These are phyloP conservation scores for Colletotrichum aenigma DNA, from an alignment of 2,329 filamentous ascomycete genomes.

Conservation along the genomic window DNA sequence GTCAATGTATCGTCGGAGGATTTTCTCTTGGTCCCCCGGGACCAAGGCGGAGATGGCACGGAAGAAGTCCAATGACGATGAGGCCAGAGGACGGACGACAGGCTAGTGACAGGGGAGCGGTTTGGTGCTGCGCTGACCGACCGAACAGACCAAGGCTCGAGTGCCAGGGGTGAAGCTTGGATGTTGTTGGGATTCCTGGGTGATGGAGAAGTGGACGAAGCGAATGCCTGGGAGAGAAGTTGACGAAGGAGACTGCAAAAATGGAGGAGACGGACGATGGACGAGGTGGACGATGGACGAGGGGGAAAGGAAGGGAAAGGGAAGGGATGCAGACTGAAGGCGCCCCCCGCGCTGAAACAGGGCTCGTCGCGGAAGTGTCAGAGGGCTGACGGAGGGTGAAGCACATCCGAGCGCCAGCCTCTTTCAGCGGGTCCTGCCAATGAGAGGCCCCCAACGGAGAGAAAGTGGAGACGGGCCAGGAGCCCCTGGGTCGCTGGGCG, in stretches of 20 bases:
- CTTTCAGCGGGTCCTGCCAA: not conserved
- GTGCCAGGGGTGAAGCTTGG: not conserved
- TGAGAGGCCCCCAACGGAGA: not conserved
- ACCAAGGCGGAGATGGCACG: not conserved
- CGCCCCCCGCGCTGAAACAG: conserved; percentile 30
- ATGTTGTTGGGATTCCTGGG: not conserved
- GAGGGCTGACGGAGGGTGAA: conserved; percentile 29
- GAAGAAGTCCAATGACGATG: not conserved
- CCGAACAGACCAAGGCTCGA: not conserved
- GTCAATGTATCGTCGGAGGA: not conserved
- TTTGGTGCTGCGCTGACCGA: not conserved
- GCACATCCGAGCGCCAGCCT: conserved; percentile 26
- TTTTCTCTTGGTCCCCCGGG: not conserved
- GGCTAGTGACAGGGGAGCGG: not conserved
- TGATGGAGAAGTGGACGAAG: not conserved
- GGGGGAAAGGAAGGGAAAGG: not conserved
- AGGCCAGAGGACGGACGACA: not conserved
- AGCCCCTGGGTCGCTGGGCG: not conserved
- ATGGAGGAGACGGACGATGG: not conserved
- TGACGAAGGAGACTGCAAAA: not conserved
- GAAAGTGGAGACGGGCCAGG: conserved; percentile 25
- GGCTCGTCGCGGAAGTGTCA: conserved; percentile 35
- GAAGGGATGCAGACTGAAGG: not conserved
- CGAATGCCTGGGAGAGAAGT: not conserved
- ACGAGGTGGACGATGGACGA: not conserved